Evolutionary conservation across 2,329 filamentous ascomycete genomes (phyloP), one percentile per base, ranked within the genome.

Genomic region (Phaeophleospora eucalypticola): DNA sequence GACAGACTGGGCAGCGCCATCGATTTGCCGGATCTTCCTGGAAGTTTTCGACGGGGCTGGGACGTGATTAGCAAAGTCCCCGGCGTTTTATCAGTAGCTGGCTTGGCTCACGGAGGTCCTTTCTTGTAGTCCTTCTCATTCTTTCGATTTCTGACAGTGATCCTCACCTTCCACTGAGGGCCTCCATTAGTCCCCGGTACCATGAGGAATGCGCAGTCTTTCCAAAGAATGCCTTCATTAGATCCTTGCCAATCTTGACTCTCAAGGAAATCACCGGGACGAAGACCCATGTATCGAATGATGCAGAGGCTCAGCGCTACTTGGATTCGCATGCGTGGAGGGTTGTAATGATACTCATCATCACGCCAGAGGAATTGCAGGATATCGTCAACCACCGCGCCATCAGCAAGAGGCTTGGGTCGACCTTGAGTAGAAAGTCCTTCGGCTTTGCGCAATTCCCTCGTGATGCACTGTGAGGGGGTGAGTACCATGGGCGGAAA

Each of bases 211-310:
- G 8, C 20, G 10, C 50, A 18, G 24, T 51, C 50, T 18, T 41
- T 39, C 17, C 45, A 50, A 7, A 12, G 27, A 8, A 53, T 9
- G 3, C 47, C 50, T 34, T 53, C 43, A 19, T 53, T 53, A 14
- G 34, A 38, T 12, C 41, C 40, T 3, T 6, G 6, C 27, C 50
- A 43, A 18, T 3, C 24, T 2, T 33, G 36, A 17, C 41, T 41
- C 19, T 53, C 50, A 1, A 48, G 34, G n/a, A 53, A 36, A 16
- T 50, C 50, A n/a, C 47, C 50, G 14, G 50, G 50, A 16, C 47
- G 47, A 2, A 45, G n/a, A 9, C 43, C 47, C n/a, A 37, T n/a
- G 21, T 47, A 51, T 32, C 42, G 33, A 3, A 47, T 18, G n/a
- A 53, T 10, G 8, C 47, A 12, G 4, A 53, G 36, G 6, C 21